Conservation (phyloP, 2,329 filamentous ascomycete genomes). For the Pezicula carpinea region DNA sequence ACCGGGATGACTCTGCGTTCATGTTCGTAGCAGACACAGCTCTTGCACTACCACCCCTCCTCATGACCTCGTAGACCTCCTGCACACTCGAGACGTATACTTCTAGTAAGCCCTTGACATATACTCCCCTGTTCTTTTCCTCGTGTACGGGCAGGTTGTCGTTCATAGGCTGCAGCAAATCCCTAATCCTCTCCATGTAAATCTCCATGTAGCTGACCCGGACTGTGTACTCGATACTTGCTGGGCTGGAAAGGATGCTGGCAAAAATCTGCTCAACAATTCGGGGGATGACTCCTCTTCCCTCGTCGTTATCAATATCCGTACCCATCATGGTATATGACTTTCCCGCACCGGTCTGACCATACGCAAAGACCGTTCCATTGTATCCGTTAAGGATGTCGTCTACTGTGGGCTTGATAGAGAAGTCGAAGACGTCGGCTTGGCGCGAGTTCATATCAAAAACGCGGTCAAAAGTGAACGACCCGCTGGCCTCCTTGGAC, state of each 20-base stretch:
- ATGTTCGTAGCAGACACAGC: conserved; percentile 97
- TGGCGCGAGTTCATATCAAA: conserved; percentile 93
- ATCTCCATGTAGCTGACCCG: conserved; percentile 99
- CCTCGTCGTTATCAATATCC: conserved; percentile 84
- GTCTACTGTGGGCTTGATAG: conserved; percentile 91
- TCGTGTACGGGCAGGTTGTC: conserved; percentile 98
- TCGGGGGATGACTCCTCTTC: conserved; percentile 91
- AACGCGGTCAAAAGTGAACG: conserved; percentile 96
- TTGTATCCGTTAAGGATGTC: conserved; percentile 99
- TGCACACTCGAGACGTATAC: conserved; percentile 94
- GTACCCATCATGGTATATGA: conserved; percentile 99
- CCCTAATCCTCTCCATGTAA: conserved; percentile 97
- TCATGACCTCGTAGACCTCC: conserved; percentile 96
- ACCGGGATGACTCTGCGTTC: conserved; percentile 97
- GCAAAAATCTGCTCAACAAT: conserved; percentile 98
- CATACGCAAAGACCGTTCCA: conserved; percentile 97
- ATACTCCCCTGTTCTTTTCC: conserved; percentile 92
- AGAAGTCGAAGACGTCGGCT: conserved; percentile 95
- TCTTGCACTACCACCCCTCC: conserved; percentile 81
- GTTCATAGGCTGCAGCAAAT: conserved; percentile 86
- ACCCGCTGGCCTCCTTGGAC: conserved; percentile 77
- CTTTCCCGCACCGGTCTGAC: conserved; percentile 97
- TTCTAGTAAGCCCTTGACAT: conserved; percentile 91
- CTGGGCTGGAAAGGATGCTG: conserved; percentile 86
- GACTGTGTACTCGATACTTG: conserved; percentile 97